These are phyloP conservation scores for Hibiscus syriacus DNA, from an alignment of 345 rosid species.

Conservation along the genomic window DNA sequence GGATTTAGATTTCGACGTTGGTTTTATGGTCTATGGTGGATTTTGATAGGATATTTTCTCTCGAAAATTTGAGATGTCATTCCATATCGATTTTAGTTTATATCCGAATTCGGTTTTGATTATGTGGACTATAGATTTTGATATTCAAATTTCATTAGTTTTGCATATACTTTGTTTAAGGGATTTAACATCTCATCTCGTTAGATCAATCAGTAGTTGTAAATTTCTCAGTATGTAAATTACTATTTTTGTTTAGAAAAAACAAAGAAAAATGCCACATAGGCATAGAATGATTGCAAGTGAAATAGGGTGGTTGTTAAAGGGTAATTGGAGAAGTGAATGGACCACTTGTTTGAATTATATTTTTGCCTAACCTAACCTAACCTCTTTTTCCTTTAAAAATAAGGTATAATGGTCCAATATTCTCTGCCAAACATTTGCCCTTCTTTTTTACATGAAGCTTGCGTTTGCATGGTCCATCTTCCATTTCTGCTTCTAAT, in stretches of 20 bases:
- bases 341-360: background rate
- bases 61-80: background rate
- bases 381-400: background rate
- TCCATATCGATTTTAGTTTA: background rate
- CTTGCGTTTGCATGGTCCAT: background rate
- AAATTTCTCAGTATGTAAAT: too few relatives aligned
- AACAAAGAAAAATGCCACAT: too few relatives aligned
- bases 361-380: background rate
- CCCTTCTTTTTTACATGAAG: background rate
- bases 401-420: background rate
- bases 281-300: background rate
- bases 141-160: too few relatives aligned
- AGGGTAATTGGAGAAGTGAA: background rate
- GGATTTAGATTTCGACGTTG: background rate
- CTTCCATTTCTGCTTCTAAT: background rate
- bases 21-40: background rate
- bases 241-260: too few relatives aligned
- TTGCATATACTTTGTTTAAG: too few relatives aligned
- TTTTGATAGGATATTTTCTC: background rate
- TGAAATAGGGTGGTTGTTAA: background rate
- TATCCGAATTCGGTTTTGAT: background rate
- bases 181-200: too few relatives aligned
- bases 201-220: too few relatives aligned
- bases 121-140: background rate
- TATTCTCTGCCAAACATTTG: constrained; percentile 1